phyloP scores from a whole-genome alignment of 148 eudicot species.

The Oxyria digyna region DNA sequence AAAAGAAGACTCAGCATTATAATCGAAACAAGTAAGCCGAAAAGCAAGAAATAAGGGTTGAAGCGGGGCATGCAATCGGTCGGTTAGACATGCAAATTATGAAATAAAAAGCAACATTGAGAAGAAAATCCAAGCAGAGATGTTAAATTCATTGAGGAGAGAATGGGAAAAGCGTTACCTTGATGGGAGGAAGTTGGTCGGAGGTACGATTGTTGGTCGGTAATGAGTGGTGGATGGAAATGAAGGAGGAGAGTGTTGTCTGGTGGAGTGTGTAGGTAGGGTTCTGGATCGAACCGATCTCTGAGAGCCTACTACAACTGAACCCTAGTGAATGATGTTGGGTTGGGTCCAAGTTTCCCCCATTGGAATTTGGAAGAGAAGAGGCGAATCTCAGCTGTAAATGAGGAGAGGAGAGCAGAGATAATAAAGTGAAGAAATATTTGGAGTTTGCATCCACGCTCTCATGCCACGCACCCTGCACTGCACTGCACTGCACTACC shows the following conservation, averaged over 20 bases:
- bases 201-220: not conserved
- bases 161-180: not conserved
- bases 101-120: not conserved
- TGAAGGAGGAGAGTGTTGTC: not conserved
- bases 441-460: not conserved
- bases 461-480: not conserved
- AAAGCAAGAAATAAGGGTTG: not conserved
- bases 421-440: not conserved
- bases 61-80: not conserved
- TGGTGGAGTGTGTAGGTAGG: not conserved
- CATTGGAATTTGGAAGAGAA: not conserved
- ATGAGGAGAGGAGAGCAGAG: too few relatives aligned
- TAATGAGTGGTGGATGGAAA: not conserved
- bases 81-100: not conserved
- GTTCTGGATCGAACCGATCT: not conserved
- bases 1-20: not conserved
- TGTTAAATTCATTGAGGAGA: not conserved
- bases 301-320: not conserved
- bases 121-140: not conserved
- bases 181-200: not conserved
- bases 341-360: not conserved
- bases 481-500: too few relatives aligned
- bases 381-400: not conserved
- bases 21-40: not conserved
- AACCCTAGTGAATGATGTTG: not conserved